Evolutionary conservation across 2,329 filamentous ascomycete genomes (phyloP).

Genomic region (Trichophyton benhamiae): DNA sequence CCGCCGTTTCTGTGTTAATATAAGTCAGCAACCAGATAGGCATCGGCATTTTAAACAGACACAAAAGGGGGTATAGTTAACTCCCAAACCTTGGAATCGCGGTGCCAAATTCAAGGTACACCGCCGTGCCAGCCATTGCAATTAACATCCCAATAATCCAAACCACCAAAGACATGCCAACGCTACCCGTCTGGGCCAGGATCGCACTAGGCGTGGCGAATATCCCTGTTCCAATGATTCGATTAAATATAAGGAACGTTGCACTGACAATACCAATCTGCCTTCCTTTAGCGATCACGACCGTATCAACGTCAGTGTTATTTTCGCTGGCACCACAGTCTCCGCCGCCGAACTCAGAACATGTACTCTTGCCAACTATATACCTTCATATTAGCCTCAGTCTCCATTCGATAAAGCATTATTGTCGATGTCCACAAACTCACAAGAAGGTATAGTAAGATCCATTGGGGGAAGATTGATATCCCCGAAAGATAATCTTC

Average conservation of each 20-base stretch:
- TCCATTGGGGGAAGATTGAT: not conserved
- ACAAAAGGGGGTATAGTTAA: not conserved
- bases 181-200: slow-evolving; percentile 33
- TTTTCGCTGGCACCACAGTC: not conserved
- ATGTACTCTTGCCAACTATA: not conserved
- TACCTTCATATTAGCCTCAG: not conserved
- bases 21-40: not conserved
- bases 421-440: not conserved
- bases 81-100: slow-evolving; percentile 33
- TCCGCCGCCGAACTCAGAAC: not conserved
- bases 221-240: slow-evolving; percentile 39
- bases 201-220: slow-evolving; percentile 39
- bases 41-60: not conserved
- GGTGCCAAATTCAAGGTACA: slow-evolving; percentile 41
- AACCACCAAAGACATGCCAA: slow-evolving; percentile 37
- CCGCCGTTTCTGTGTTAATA: slow-evolving; percentile 34
- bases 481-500: not conserved
- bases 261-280: slow-evolving; percentile 32
- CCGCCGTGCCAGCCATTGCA: slow-evolving; percentile 33
- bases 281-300: slow-evolving; percentile 7
- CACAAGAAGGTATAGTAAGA: not conserved
- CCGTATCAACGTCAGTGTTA: not conserved
- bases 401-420: not conserved
- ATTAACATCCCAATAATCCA: slow-evolving; percentile 40
- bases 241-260: slow-evolving; percentile 39